phyloP scores from a whole-genome alignment of 2,329 filamentous ascomycete species.

The Aotearoamyces nothofagi region DNA sequence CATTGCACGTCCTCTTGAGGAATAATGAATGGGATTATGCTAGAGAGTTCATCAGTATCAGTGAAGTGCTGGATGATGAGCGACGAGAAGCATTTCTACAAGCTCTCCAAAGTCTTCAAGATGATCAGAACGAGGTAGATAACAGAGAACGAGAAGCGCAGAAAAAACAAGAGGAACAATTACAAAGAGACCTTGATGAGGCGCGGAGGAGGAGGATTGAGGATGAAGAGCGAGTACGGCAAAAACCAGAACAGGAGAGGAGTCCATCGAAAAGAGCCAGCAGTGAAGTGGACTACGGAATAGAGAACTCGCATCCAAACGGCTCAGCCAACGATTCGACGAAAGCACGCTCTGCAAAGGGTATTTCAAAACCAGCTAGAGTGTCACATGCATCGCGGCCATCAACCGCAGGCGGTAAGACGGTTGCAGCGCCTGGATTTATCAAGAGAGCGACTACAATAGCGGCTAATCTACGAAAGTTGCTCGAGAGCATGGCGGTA shows the following conservation, averaged over 20 bases:
- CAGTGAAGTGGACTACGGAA: conserved; percentile 54
- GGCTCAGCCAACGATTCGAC: conserved; percentile 9
- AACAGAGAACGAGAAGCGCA: conserved; percentile 44
- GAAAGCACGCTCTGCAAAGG: conserved; percentile 20
- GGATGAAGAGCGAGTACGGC: conserved; percentile 34
- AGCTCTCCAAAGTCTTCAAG: conserved; percentile 68
- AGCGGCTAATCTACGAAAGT: conserved; percentile 32
- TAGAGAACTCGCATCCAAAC: conserved; percentile 33
- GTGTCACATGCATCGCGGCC: conserved; percentile 10
- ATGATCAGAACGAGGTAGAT: conserved; percentile 64
- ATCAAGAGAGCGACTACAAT: conserved; percentile 30
- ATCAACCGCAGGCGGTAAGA: conserved; percentile 3
- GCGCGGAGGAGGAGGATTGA: conserved; percentile 37
- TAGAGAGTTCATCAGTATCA: conserved; percentile 75
- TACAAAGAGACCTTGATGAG: conserved; percentile 41
- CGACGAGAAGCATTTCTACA: conserved; percentile 77
- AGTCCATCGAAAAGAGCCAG: conserved; percentile 31
- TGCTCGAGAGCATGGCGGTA: conserved; percentile 34
- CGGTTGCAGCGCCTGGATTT: conserved; percentile 10
- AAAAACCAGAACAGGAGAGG: conserved; percentile 26
- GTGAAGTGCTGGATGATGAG: conserved; percentile 82
- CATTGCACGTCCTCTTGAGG: conserved; percentile 80
- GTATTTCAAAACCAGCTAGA: conserved; percentile 15
- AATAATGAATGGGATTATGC: conserved; percentile 97
- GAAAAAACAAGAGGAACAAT: conserved; percentile 37